Conservation (phyloP, 202 grass and related monocot genomes). For the Thinopyrum obtusiflorum region DNA sequence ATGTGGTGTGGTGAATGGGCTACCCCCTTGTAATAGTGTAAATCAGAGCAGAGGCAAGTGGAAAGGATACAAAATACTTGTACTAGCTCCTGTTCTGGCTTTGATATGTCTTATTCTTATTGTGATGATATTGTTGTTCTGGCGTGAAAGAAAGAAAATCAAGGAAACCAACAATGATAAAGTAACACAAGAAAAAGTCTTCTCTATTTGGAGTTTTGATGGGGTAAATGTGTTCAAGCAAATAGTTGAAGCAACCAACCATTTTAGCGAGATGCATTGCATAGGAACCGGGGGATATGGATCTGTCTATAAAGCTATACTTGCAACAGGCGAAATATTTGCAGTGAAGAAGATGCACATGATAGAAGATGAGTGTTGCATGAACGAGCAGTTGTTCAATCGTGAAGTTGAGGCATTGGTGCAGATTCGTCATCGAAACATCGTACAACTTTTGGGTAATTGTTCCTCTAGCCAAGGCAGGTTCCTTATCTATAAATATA, state of each 20-base stretch:
- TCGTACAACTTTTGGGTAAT: not conserved
- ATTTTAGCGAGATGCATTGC: not conserved
- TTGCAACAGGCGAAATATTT: not conserved
- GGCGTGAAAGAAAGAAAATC: not conserved
- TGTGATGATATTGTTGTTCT: not conserved
- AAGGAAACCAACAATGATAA: not conserved
- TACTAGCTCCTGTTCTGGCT: not conserved
- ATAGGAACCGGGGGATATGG: conserved; percentile 17
- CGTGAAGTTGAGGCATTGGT: not conserved
- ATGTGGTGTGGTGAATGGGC: not conserved
- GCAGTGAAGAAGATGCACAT: conserved; percentile 26
- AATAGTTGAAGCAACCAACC: not conserved
- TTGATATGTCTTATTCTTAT: not conserved
- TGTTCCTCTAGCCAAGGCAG: not conserved
- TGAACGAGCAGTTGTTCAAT: not conserved
- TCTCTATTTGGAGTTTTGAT: conserved; percentile 8
- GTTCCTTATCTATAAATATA: not conserved
- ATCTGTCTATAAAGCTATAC: not conserved
- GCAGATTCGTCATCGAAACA: not conserved
- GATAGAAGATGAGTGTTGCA: not conserved
- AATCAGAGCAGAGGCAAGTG: not conserved
- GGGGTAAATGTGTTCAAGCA: not conserved
- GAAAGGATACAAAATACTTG: not conserved
- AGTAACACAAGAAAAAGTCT: not conserved
- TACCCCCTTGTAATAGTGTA: not conserved